phyloP scores from a whole-genome alignment of 441 rosid species.

The Corymbia calophylla region DNA sequence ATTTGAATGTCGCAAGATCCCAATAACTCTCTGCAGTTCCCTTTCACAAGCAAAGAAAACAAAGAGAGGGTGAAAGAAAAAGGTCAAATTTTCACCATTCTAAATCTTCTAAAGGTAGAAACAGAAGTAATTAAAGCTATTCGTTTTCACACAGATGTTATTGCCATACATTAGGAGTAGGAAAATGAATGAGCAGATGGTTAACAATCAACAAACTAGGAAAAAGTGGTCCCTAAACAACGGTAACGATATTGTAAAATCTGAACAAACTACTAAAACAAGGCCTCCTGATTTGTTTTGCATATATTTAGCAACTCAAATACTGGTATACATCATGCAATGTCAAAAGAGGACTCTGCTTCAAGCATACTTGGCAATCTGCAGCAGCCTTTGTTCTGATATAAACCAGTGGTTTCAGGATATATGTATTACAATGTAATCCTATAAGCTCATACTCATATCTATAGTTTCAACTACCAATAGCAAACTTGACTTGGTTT shows the following conservation, averaged over 20 bases:
- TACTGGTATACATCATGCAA: neutral
- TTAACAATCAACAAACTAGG: neutral
- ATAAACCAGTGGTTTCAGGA: neutral
- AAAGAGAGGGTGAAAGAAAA: neutral
- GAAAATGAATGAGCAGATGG: neutral
- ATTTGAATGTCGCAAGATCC: slow-evolving; percentile 60
- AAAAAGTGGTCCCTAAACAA: neutral
- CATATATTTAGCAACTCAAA: neutral
- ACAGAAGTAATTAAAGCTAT: neutral
- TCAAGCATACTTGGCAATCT: neutral
- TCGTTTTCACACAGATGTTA: neutral
- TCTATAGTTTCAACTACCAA: neutral
- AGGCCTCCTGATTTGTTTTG: neutral
- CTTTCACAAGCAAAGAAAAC: slow-evolving; percentile 21
- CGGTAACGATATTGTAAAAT: neutral
- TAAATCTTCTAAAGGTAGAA: neutral
- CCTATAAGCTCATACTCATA: neutral
- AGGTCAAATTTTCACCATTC: neutral
- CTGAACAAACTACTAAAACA: neutral
- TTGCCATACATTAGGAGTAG: neutral
- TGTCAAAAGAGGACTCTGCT: neutral
- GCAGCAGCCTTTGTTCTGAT: neutral
- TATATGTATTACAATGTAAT: neutral
- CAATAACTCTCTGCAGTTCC: slow-evolving; percentile 38
- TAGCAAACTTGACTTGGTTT: neutral